Evolutionary conservation across 192 early-diverging fungal genomes (phyloP).

Genomic region (Coemansia guatemalensis): DNA sequence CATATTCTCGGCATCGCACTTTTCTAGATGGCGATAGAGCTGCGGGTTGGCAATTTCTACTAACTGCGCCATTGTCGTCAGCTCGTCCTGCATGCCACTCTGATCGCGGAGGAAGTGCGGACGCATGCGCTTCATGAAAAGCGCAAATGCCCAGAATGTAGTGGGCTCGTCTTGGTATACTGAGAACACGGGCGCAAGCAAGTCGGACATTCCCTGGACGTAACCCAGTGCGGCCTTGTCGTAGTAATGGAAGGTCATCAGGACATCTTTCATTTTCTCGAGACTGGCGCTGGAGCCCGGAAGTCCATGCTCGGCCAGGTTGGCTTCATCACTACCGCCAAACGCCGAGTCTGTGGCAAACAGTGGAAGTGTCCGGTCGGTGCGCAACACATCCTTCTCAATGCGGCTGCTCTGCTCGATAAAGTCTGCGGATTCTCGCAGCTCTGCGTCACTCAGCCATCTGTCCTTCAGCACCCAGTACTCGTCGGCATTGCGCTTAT

Average conservation of each 20-base stretch:
- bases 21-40: slow-evolving; percentile 79
- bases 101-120: slow-evolving; percentile 92
- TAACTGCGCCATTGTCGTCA: slow-evolving; percentile 75
- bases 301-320: slow-evolving; percentile 36
- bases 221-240: slow-evolving; percentile 70
- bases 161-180: slow-evolving; percentile 87
- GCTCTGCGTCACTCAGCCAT: slow-evolving; percentile 63
- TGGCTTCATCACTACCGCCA: slow-evolving; percentile 46
- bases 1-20: slow-evolving; percentile 80
- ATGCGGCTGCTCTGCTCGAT: slow-evolving; percentile 74
- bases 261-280: slow-evolving; percentile 85
- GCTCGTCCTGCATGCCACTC: slow-evolving; percentile 88
- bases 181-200: slow-evolving; percentile 86
- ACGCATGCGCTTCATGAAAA: slow-evolving; percentile 90
- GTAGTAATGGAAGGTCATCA: slow-evolving; percentile 90
- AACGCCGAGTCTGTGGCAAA: slow-evolving; percentile 69
- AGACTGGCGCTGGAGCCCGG: slow-evolving; percentile 73
- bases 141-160: slow-evolving; percentile 91
- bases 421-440: slow-evolving; percentile 58
- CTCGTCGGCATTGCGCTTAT: slow-evolving; percentile 57
- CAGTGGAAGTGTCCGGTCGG: slow-evolving; percentile 83
- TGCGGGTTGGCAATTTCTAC: slow-evolving; percentile 86
- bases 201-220: slow-evolving; percentile 98
- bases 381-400: slow-evolving; percentile 97
- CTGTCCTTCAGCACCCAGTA: slow-evolving; percentile 64